A percentile compares a stretch with the other conserved stretches of the same genome.
These are phyloP conservation scores for Erigeron philadelphicus DNA, from an alignment of 140 eudicot genomes.

Conservation along the genomic window DNA sequence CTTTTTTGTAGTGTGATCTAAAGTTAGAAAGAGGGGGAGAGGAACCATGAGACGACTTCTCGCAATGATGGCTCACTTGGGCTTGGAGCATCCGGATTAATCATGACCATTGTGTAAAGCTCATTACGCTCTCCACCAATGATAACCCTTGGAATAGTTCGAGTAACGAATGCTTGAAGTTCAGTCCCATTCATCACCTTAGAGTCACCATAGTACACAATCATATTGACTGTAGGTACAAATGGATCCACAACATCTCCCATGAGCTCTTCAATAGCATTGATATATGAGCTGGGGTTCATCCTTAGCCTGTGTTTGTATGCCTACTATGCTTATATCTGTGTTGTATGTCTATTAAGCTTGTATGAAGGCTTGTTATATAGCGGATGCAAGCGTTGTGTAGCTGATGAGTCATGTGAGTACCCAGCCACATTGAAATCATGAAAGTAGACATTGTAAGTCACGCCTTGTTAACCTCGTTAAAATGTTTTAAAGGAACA, in stretches of 20 bases:
- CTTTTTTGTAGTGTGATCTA: not conserved
- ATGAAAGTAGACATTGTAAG: slow-evolving; percentile 7
- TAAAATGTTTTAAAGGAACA: slow-evolving; percentile 1
- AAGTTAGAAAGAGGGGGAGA: not conserved
- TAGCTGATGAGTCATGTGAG: not conserved
- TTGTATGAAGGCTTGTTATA: slow-evolving; percentile 17
- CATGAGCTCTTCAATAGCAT: not conserved
- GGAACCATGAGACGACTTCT: slow-evolving; percentile 15
- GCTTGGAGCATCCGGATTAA: slow-evolving; percentile 15
- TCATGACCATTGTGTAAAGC: slow-evolving; percentile 4
- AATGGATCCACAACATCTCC: slow-evolving; percentile 1
- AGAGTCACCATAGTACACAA: not conserved
- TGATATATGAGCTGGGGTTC: not conserved
- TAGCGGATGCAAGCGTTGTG: slow-evolving; percentile 12
- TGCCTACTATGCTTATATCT: not conserved
- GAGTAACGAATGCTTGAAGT: not conserved
- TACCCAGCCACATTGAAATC: slow-evolving; percentile 13
- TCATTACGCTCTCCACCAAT: slow-evolving; percentile 13
- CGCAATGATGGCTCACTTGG: not conserved
- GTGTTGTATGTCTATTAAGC: not conserved
- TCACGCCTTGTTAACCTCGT: slow-evolving; percentile 15
- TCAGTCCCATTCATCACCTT: not conserved
- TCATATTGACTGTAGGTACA: slow-evolving; percentile 7
- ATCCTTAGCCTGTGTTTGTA: slow-evolving; percentile 1
- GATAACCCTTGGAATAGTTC: slow-evolving; percentile 19